phyloP scores from a whole-genome alignment of 768 basidiomycete species.

The Lactifluus piperatus region DNA sequence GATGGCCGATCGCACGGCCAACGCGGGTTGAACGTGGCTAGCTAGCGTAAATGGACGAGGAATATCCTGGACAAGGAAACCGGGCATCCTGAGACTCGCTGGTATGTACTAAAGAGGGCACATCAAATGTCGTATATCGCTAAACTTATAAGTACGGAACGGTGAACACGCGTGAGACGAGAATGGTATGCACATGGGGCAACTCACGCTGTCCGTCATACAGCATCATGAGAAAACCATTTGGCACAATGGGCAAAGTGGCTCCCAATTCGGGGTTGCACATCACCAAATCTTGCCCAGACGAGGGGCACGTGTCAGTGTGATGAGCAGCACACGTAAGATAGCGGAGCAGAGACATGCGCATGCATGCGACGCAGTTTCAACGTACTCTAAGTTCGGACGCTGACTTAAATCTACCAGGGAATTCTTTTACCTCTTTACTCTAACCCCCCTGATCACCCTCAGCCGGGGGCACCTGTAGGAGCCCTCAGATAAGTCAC shows the following conservation, averaged over 20 bases:
- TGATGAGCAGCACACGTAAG: background rate
- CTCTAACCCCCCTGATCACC: no score
- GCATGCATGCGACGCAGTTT: no score
- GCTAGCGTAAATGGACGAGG: background rate
- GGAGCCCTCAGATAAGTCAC: no score
- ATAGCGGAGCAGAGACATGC: background rate
- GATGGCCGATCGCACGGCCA: background rate
- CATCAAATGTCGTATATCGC: background rate
- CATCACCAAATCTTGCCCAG: background rate
- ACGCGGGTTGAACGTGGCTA: background rate
- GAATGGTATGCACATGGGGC: background rate
- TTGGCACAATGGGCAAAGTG: background rate
- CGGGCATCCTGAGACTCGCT: background rate
- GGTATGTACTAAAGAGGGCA: background rate
- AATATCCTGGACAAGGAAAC: background rate
- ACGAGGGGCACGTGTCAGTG: background rate
- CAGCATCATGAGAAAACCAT: background rate
- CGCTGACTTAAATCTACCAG: no score
- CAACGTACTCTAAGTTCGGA: no score
- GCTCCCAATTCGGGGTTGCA: background rate
- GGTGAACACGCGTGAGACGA: background rate
- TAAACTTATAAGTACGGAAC: no score
- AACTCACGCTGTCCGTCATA: no score
- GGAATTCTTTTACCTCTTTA: no score
- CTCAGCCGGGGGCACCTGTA: no score